Evolutionary conservation across 2,329 filamentous ascomycete genomes (phyloP), one percentile per base, ranked within the genome.

Genomic region (Alternaria hordeiaustralica): DNA sequence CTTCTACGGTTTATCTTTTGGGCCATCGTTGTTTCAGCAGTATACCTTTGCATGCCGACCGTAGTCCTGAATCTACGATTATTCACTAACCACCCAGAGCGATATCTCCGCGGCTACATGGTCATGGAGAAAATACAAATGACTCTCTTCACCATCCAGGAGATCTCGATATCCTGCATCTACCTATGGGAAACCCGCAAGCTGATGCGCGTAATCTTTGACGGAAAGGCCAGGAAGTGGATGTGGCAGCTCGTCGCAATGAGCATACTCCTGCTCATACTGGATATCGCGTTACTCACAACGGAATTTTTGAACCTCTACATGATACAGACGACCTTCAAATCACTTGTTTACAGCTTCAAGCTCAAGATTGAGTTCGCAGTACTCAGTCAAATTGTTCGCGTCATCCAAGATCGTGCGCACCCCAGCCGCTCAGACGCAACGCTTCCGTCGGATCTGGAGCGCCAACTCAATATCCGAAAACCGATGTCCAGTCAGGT

Each of bases 291-390:
- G 7, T 49, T 71, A 1, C 53, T 71, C 2, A 55, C 47, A 3
- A 43, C 69, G 21, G 65, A 72, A 7, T 71, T 63, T 25, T 23
- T 65, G 0, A 58, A 65, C 13, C 33, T 71, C 6, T 70, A 71
- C 46, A 61, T 63, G 58, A 69, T 74, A n/a, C 57, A 69, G 55
- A 66, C 64, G 20, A 75, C 77, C 0, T 72, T 77, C 58, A 82
- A 82, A 60, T 69, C 59, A 4, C 75, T 81, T 7, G 73, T 80
- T 7, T 82, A 82, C 67, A 78, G 77, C 62, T 67, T 82, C 59
- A 83, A 82, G 68, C 76, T 86, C 20, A 84, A 86, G 66, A 78
- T 86, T 12, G 86, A 88, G 70, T 82, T 84, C 62, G 82, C 83
- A 13, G 82, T 88, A 46, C 75, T 88, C 13, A 81, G 84, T 46